Percentiles rank a stretch among this genome's conserved stretches.
phyloP scores from a whole-genome alignment of 1,284 basidiomycete species.

The Ganoderma leucocontextum region DNA sequence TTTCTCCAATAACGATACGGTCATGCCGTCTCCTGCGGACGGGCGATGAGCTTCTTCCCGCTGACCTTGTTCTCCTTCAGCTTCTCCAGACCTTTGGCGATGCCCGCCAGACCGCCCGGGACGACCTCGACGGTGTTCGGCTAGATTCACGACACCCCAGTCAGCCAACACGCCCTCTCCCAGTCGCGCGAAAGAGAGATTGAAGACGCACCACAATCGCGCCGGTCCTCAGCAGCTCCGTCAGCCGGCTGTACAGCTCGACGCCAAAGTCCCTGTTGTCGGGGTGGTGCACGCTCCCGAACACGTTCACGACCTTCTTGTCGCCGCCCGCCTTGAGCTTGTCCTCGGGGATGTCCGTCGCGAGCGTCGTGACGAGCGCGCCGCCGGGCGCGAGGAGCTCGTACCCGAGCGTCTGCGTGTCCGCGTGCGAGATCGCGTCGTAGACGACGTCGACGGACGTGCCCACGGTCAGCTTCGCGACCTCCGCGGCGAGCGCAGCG shows the following conservation, averaged over 20 bases:
- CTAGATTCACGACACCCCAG: conserved; percentile 13
- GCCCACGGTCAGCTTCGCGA: conserved; percentile 24
- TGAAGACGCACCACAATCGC: conserved; percentile 10
- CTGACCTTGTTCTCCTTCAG: conserved; percentile 53
- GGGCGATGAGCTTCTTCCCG: conserved; percentile 58
- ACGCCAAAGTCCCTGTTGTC: conserved; percentile 12
- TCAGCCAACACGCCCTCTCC: background rate
- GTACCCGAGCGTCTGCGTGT: conserved; percentile 35
- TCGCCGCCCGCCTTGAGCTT: conserved; percentile 11
- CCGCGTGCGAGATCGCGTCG: conserved; percentile 43
- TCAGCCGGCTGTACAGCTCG: conserved; percentile 22
- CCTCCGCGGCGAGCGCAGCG: conserved; percentile 48
- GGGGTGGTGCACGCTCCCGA: conserved; percentile 8
- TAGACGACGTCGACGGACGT: conserved; percentile 46
- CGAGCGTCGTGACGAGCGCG: conserved; percentile 28
- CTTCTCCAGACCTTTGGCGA: conserved; percentile 51
- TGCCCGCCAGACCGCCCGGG: conserved; percentile 53
- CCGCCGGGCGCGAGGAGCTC: conserved; percentile 41
- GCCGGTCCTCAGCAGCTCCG: conserved; percentile 14
- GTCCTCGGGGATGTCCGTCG: conserved; percentile 23
- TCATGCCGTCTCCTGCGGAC: conserved; percentile 51
- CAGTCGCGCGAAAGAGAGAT: too few species aligned
- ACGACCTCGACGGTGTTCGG: conserved; percentile 50
- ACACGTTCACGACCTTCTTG: conserved; percentile 26
- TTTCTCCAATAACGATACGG: background rate